These are phyloP conservation scores for Thelephora ganbajun DNA, from an alignment of 768 basidiomycete species.

Conservation along the genomic window DNA sequence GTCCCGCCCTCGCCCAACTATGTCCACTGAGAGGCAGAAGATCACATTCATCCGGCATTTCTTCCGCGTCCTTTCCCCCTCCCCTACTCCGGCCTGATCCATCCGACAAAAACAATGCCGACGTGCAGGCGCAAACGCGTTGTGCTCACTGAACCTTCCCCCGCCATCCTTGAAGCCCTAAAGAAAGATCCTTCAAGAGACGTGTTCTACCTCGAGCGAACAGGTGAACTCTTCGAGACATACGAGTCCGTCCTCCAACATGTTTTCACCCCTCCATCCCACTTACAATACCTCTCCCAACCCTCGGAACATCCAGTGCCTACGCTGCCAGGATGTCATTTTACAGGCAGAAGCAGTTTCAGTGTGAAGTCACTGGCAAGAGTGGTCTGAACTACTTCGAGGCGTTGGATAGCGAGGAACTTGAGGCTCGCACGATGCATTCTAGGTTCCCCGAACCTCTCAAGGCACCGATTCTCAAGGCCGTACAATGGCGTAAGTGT, in stretches of 20 bases:
- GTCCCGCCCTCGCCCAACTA: too few relatives aligned
- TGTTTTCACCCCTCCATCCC: conserved; percentile 13
- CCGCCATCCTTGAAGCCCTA: conserved; percentile 49
- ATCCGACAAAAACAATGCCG: conserved; percentile 39
- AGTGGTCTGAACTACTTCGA: conserved; percentile 89
- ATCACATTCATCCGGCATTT: too few relatives aligned
- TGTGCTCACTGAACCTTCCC: conserved; percentile 72
- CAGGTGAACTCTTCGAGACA: conserved; percentile 93
- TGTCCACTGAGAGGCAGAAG: too few relatives aligned
- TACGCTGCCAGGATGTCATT: conserved; percentile 91
- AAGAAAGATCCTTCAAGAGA: conserved; percentile 52
- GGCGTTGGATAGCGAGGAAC: conserved; percentile 81
- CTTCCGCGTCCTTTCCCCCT: conserved; percentile 4
- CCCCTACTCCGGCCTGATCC: background rate
- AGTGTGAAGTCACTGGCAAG: conserved; percentile 95
- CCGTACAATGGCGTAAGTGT: conserved; percentile 93
- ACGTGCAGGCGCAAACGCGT: conserved; percentile 85
- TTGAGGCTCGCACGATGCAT: conserved; percentile 82
- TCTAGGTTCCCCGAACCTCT: conserved; percentile 85
- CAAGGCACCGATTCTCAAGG: conserved; percentile 80
- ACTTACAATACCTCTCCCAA: conserved; percentile 10
- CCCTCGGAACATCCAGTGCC: conserved; percentile 26
- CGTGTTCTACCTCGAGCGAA: conserved; percentile 87
- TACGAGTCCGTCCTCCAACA: conserved; percentile 62
- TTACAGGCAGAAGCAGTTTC: conserved; percentile 88